These are phyloP conservation scores for Alternaria tenuissima DNA, from an alignment of 2,329 filamentous ascomycete species.

Conservation along the genomic window DNA sequence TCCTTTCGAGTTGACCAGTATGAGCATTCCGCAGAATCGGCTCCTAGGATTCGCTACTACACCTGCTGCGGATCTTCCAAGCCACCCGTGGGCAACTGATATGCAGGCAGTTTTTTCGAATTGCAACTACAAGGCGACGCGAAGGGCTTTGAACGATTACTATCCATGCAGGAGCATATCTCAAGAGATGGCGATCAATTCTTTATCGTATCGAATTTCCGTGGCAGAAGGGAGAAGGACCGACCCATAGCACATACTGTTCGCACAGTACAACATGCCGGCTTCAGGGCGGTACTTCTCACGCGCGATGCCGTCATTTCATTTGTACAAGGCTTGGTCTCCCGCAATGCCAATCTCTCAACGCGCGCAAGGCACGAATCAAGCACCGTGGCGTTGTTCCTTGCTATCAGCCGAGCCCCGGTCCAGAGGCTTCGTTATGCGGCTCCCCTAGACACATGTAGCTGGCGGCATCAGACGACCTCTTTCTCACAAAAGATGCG, in stretches of 20 bases:
- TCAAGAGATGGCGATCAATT: background rate
- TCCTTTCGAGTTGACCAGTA: background rate
- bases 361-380: constrained; percentile 3
- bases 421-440: constrained; percentile 10
- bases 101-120: background rate
- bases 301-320: constrained; percentile 28
- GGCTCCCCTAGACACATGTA: constrained; percentile 3
- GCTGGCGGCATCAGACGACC: constrained; percentile 22
- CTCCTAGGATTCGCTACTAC: constrained; percentile 5
- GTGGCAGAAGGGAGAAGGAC: background rate
- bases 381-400: constrained; percentile 13
- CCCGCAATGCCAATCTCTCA: constrained; percentile 8
- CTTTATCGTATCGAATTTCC: background rate
- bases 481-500: constrained; percentile 32
- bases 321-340: constrained; percentile 4
- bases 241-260: background rate
- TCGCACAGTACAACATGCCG: constrained; percentile 4
- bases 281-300: constrained; percentile 12
- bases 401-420: constrained; percentile 17
- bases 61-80: background rate
- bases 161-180: background rate
- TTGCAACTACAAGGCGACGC: background rate
- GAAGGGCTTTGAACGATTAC: background rate
- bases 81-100: background rate
- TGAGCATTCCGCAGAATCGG: background rate